Base-by-base conservation (phyloP, 1,284 basidiomycete species). In the Melampsora larici-populina region DNA sequence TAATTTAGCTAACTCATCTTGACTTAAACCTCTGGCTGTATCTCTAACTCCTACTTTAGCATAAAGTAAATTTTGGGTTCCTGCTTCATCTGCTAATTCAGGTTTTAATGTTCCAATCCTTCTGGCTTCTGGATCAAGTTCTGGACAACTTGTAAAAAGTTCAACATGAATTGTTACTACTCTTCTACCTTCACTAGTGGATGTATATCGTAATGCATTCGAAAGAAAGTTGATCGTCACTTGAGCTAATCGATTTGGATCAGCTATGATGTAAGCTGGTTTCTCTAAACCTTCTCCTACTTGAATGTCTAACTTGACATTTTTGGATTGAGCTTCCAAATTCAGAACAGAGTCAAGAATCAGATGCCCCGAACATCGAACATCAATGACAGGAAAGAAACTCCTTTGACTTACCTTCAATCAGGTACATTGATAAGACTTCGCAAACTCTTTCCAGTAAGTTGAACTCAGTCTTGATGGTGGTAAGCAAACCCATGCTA, bases 161-260 rank as follows among this genome's bases (percentile, higher is more conserved):
- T 76, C 73, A 31, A 76, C 73, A 43, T 64, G 67, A 33, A 76
- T 66, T 5, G 73, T 76, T 15, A 76, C 73, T 48, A 46, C 58
- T 36, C 65, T 60, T 8, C 36, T 51, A 8, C 73, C 73, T 46
- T 67, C 73, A 43, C 66, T 76, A 31, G 33, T 69, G 21, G 73
- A 67, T 29, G 73, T 76, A 31, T 76, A 76, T 40, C 73, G 64
- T 36, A 76, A 62, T 24, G 73, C 73, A 17, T 76, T 76, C 21
- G 73, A 76, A 31, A 76, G 66, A 31, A 76, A 76, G 43, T 76
- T 76, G 55, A 76, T 76, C 36, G 58, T 68, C 36, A 76, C 73
- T 62, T 76, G 73, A 11, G 73, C 73, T 15, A 76, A 51, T 69
- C 73, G 36, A 36, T 76, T 76, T 60, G 73, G 73, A 58, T 76